Conservation (phyloP, 495 filamentous ascomycete species). For the Talaromyces stipitatus region DNA sequence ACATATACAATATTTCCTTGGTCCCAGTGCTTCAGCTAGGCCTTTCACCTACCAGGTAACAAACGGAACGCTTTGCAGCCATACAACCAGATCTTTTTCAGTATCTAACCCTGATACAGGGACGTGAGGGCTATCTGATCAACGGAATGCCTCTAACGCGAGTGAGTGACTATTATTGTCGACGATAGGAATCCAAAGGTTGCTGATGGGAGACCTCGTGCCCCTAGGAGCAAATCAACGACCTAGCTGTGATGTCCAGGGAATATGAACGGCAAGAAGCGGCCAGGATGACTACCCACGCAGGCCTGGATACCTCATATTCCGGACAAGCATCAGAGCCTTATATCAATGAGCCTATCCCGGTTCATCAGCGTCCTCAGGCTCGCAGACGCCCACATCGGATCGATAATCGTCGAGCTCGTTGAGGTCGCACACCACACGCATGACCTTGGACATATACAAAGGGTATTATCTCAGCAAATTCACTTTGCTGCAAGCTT, state of each 20-base stretch:
- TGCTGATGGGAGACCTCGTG: slow-evolving; percentile 6
- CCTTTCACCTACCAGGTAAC: slow-evolving; percentile 46
- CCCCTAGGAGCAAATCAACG: slow-evolving; percentile 47
- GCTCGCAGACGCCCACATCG: slow-evolving; percentile 22
- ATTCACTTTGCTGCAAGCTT: neutral
- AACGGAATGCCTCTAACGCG: slow-evolving; percentile 42
- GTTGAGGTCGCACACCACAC: slow-evolving; percentile 12
- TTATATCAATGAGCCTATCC: slow-evolving; percentile 46
- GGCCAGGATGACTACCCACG: slow-evolving; percentile 35
- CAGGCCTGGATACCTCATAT: slow-evolving; percentile 12
- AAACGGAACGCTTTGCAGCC: slow-evolving; percentile 4
- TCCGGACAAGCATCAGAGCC: slow-evolving; percentile 34
- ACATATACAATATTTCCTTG: slow-evolving; percentile 46
- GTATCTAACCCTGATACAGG: slow-evolving; percentile 24
- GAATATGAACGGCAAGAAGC: slow-evolving; percentile 48
- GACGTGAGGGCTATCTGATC: slow-evolving; percentile 48
- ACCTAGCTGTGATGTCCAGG: slow-evolving; percentile 40
- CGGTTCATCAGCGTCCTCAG: slow-evolving; percentile 23
- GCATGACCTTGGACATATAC: neutral
- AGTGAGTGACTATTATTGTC: slow-evolving; percentile 21
- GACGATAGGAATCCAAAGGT: neutral
- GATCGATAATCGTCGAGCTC: slow-evolving; percentile 20
- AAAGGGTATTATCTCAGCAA: neutral
- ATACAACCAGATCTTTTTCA: neutral
- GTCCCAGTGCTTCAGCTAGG: slow-evolving; percentile 40